Evolutionary conservation across 2,329 filamentous ascomycete genomes (phyloP), one percentile per base, ranked within the genome.

Genomic region (Colletotrichum tabaci): DNA sequence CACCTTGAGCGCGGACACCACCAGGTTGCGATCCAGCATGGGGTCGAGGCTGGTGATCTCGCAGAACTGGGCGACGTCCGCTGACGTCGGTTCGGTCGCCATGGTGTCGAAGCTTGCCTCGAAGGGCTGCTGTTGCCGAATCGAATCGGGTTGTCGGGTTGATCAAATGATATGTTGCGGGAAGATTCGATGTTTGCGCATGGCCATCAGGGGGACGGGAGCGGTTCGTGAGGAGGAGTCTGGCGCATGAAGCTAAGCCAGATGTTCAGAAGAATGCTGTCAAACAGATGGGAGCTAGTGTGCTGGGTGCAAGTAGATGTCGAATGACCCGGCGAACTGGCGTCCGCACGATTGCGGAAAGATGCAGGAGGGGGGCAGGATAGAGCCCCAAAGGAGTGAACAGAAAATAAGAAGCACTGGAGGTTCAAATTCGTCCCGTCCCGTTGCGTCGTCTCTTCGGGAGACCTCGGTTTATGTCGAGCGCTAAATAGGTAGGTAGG

Each of bases 1-100:
- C 64, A 84, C 83, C 82, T 82, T 85, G 52, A 86, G 80, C 26
- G 84, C 84, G 53, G 81, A 77, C 53, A 80, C 77, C 40, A 85
- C 80, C 74, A 86, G 77, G 50, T 74, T 73, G 23, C 81, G 82
- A 69, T 86, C 84, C n/a, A 79, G 74, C 1, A 75, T 57, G 6
- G 75, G 76, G 67, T 81, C 73, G 40, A 86, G 80, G 46, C 77
- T 75, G 7, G 82, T 79, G 74, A 86, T 82, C 58, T 86, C 85
- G 69, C 84, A 80, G 74, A 87, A 82, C 47, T 79, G 76, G 66
- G 68, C 75, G 74, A 86, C 80, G 49, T 82, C 77, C 2, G 78
- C 78, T 56, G 84, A 79, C 23, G 79, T 78, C 38, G 82, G 81
- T 38, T 83, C 82, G 50, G 71, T 49, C 67, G 73, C 72, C 77